phyloP scores from a whole-genome alignment of 495 filamentous ascomycete genomes.

The Xylaria curta region DNA sequence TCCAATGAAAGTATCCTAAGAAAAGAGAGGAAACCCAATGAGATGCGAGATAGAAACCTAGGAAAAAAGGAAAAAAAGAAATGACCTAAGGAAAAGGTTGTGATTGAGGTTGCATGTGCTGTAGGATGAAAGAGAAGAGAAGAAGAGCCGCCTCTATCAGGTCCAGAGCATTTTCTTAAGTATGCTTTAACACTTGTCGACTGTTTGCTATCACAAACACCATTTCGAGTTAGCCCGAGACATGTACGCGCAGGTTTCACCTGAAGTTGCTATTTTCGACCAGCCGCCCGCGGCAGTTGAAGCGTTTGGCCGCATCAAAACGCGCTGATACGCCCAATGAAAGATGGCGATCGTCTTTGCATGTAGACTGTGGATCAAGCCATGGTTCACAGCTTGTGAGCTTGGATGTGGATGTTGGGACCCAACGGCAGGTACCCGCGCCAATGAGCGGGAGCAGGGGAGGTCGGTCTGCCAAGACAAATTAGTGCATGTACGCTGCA shows the following conservation, averaged over 20 bases:
- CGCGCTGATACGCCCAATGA: constrained; percentile 21
- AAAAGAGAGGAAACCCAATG: constrained; percentile 25
- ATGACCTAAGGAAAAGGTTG: constrained; percentile 38
- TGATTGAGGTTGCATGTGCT: constrained; percentile 29
- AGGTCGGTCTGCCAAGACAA: constrained; percentile 25
- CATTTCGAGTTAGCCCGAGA: neutral
- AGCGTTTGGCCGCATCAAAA: constrained; percentile 23
- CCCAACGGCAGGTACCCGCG: constrained; percentile 14
- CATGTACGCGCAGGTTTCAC: neutral
- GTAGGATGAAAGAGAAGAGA: constrained; percentile 26
- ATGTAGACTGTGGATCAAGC: constrained; percentile 16
- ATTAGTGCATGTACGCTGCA: constrained; percentile 23
- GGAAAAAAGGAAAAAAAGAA: constrained; percentile 36
- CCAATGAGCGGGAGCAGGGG: neutral
- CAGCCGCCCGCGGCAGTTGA: constrained; percentile 26
- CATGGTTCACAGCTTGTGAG: neutral
- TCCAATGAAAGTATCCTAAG: constrained; percentile 22
- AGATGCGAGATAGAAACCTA: constrained; percentile 32
- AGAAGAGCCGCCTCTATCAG: constrained; percentile 6
- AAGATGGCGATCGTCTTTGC: constrained; percentile 11
- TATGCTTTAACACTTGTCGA: constrained; percentile 2
- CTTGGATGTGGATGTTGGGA: constrained; percentile 9
- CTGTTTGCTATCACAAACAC: neutral
- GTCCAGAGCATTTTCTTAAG: constrained; percentile 17
- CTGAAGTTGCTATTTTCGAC: constrained; percentile 12